A percentile compares a stretch with the other conserved stretches of the same genome.
Evolutionary conservation across 768 basidiomycete genomes (phyloP).

Genomic region (Rhodosporidiobolus odoratus): DNA sequence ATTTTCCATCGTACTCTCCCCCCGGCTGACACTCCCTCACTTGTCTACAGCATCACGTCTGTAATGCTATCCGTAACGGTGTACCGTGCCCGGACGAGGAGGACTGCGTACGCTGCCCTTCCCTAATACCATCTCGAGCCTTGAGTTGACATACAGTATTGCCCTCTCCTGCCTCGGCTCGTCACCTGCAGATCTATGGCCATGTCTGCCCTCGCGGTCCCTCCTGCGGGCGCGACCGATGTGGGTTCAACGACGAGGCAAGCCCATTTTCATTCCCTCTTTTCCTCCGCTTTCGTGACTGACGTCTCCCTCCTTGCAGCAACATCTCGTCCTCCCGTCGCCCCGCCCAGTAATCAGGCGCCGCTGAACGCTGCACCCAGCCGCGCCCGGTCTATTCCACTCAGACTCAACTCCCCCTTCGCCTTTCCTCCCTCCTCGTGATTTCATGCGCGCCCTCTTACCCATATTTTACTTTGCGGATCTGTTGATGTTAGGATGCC

Average conservation of each 20-base stretch:
- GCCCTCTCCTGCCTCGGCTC: not conserved
- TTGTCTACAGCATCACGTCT: conserved; percentile 27
- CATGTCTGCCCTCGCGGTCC: conserved; percentile 32
- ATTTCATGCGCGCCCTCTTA: no score
- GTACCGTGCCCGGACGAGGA: conserved; percentile 23
- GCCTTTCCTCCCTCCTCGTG: no score
- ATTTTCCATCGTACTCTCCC: no score
- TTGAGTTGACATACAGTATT: not conserved
- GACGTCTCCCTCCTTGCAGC: not conserved
- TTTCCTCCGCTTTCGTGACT: not conserved
- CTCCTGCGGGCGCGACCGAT: conserved; percentile 25
- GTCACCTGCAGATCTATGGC: conserved; percentile 8
- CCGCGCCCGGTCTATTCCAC: no score
- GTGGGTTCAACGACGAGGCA: conserved; percentile 29
- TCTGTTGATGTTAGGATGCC: no score
- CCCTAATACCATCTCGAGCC: not conserved
- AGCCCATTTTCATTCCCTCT: not conserved
- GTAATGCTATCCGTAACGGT: conserved; percentile 34
- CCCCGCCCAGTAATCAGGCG: conserved; percentile 20
- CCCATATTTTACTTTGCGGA: no score
- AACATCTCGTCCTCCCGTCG: conserved; percentile 17
- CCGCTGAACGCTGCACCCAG: conserved; percentile 6
- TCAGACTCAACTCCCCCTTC: no score
- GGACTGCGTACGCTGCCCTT: conserved; percentile 11
- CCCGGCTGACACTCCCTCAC: not conserved